Conservation (phyloP, 148 eudicot genomes). For the Rhododendron ovatum region DNA sequence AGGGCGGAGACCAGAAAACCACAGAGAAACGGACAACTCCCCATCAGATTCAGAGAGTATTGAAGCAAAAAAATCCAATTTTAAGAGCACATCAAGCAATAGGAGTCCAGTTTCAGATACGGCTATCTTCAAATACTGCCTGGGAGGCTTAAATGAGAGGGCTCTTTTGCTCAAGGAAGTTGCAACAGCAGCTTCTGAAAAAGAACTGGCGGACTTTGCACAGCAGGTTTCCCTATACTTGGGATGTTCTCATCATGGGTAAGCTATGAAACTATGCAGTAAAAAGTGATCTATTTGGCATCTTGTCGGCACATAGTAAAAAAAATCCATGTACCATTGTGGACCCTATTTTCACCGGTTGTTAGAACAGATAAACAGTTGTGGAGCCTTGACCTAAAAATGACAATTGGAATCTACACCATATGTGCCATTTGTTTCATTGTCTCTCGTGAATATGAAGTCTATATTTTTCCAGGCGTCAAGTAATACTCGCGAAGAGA, state of each 20-base stretch:
- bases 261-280: slow-evolving; percentile 10
- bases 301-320: background rate
- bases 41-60: slow-evolving; percentile 63
- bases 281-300: background rate
- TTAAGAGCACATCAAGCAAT: slow-evolving; percentile 30
- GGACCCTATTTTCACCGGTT: background rate
- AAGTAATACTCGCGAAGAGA: slow-evolving; percentile 68
- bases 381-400: background rate
- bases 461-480: slow-evolving; percentile 45
- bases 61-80: slow-evolving; percentile 43
- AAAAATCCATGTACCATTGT: background rate
- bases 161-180: slow-evolving; percentile 70
- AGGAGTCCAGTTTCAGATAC: slow-evolving; percentile 54
- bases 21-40: slow-evolving; percentile 41
- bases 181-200: slow-evolving; percentile 40
- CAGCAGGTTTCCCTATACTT: slow-evolving; percentile 65
- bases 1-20: slow-evolving; percentile 41
- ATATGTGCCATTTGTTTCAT: background rate
- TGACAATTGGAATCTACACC: background rate
- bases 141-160: slow-evolving; percentile 77
- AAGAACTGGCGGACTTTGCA: slow-evolving; percentile 59
- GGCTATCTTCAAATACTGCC: slow-evolving; percentile 78
- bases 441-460: background rate
- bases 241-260: slow-evolving; percentile 95
- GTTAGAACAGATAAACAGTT: background rate